Conservation (phyloP, 495 filamentous ascomycete genomes). For the Penicillium robsamsonii region DNA sequence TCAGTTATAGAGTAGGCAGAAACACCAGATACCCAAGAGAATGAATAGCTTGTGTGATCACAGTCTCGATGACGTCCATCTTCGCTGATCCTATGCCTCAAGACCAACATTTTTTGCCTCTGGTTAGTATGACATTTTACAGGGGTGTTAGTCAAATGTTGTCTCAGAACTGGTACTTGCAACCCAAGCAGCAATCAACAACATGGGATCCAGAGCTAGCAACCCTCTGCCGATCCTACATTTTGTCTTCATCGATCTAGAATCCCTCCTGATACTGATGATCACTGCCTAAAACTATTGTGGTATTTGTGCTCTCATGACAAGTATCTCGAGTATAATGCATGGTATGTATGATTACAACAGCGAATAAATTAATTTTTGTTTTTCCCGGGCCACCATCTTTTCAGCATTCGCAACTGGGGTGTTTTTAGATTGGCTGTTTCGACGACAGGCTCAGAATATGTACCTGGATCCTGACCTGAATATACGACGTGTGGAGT, state of each 20-base stretch:
- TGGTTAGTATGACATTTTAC: not conserved
- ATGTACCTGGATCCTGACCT: not conserved
- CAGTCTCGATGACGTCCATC: not conserved
- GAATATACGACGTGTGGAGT: not conserved
- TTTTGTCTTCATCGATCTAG: not conserved
- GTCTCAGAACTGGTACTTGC: too few relatives aligned
- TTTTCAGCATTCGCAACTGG: not conserved
- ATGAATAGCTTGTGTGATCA: not conserved
- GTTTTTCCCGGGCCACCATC: not conserved
- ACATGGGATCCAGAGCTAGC: not conserved
- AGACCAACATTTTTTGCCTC: not conserved
- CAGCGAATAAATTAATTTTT: not conserved
- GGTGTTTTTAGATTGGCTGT: not conserved
- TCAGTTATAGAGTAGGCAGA: not conserved
- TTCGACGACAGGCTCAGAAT: not conserved
- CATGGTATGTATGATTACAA: not conserved
- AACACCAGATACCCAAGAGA: not conserved
- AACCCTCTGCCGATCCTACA: not conserved
- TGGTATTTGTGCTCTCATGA: not conserved
- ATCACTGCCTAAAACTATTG: not conserved
- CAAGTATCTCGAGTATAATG: not conserved
- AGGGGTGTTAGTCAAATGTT: too few relatives aligned
- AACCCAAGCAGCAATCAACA: not conserved
- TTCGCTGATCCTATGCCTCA: not conserved
- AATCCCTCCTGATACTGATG: not conserved